These are phyloP conservation scores for Mrakia frigida DNA, from an alignment of 768 basidiomycete genomes.

Conservation along the genomic window DNA sequence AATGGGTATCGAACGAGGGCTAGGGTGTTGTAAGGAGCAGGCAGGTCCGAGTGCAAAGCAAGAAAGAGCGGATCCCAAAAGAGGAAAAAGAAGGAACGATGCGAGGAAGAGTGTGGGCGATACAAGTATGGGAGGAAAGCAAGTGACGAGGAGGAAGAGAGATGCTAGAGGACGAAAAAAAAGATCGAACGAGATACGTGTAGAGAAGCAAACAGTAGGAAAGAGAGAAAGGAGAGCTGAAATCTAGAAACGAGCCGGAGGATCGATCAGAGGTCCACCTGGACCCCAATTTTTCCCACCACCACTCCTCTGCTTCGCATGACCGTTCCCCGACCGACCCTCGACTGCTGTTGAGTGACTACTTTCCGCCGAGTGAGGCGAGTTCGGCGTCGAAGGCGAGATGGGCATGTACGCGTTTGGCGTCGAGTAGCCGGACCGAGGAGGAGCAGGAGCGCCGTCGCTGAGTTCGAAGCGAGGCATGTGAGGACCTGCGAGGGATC, in stretches of 20 bases:
- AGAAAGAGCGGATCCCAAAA: not conserved
- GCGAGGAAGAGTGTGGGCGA: not conserved
- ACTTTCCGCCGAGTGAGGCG: constrained; percentile 16
- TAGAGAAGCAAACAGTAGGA: not conserved
- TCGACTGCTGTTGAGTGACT: constrained; percentile 37
- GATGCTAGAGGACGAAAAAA: not conserved
- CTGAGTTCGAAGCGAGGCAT: constrained; percentile 26
- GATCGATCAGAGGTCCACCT: constrained; percentile 26
- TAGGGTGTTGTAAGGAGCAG: no score
- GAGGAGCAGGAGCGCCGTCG: constrained; percentile 17
- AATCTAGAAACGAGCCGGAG: constrained; percentile 13
- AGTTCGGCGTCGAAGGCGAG: constrained; percentile 24
- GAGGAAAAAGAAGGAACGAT: not conserved
- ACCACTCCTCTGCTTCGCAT: constrained; percentile 43
- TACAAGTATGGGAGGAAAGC: not conserved
- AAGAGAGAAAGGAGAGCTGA: not conserved
- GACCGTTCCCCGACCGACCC: constrained; percentile 36
- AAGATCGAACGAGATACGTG: not conserved
- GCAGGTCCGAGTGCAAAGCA: no score
- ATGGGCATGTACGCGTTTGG: constrained; percentile 14
- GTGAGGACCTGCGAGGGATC: constrained; percentile 9
- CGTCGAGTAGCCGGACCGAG: constrained; percentile 15
- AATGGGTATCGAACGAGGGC: no score
- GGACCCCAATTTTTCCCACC: constrained; percentile 35
- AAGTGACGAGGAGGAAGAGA: not conserved